Conservation (phyloP, 2,329 filamentous ascomycete genomes). For the Akanthomyces lecanii region DNA sequence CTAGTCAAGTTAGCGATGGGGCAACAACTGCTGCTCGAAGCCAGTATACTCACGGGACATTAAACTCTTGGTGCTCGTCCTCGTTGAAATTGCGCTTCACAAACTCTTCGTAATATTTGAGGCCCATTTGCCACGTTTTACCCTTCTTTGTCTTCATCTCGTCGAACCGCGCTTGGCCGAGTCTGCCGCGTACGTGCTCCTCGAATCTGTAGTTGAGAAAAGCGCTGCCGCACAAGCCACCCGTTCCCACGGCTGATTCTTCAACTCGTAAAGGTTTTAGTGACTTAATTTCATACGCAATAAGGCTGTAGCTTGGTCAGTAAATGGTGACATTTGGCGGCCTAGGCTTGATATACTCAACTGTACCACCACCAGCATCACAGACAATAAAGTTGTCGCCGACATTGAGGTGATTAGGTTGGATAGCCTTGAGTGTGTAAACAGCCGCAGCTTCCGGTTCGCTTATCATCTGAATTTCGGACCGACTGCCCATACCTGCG, state of each 20-base stretch:
- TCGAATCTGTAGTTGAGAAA: slow-evolving; percentile 80
- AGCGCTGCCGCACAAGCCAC: slow-evolving; percentile 71
- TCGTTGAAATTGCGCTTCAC: slow-evolving; percentile 81
- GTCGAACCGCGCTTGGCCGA: slow-evolving; percentile 64
- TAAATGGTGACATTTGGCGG: background rate
- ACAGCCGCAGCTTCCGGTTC: slow-evolving; percentile 78
- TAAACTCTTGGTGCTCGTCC: slow-evolving; percentile 71
- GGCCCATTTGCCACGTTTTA: slow-evolving; percentile 75
- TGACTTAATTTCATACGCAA: slow-evolving; percentile 76
- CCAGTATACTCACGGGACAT: slow-evolving; percentile 55
- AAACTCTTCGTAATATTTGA: slow-evolving; percentile 79
- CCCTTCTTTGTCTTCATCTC: slow-evolving; percentile 74
- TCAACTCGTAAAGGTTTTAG: slow-evolving; percentile 68
- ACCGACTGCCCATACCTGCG: slow-evolving; percentile 69
- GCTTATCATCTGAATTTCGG: slow-evolving; percentile 72
- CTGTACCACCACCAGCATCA: slow-evolving; percentile 59
- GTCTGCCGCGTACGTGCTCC: slow-evolving; percentile 64
- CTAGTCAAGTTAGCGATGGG: slow-evolving; percentile 28
- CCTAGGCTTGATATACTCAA: slow-evolving; percentile 51
- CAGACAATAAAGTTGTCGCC: slow-evolving; percentile 64
- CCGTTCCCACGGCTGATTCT: slow-evolving; percentile 75
- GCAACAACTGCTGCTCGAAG: background rate
- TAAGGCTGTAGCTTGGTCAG: slow-evolving; percentile 47
- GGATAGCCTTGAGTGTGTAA: slow-evolving; percentile 74
- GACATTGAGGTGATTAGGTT: slow-evolving; percentile 67